phyloP scores from a whole-genome alignment of 2,329 filamentous ascomycete species.

The Penicillium occitanis region DNA sequence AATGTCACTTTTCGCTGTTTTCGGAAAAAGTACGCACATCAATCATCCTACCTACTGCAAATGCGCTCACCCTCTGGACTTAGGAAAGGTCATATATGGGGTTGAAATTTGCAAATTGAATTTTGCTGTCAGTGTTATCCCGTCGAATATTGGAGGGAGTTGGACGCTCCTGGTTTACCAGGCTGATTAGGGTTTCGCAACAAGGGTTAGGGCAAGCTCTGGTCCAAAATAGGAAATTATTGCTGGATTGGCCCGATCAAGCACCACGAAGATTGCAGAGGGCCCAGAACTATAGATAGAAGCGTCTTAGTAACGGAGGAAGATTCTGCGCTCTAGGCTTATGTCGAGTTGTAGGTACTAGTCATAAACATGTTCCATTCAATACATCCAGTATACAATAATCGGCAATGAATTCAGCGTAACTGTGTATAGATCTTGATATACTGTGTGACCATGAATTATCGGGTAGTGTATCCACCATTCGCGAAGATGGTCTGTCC shows the following conservation, averaged over 20 bases:
- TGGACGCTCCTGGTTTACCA: neutral
- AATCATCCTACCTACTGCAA: no score
- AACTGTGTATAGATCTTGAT: neutral
- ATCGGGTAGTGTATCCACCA: slow-evolving; percentile 47
- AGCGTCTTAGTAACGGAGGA: neutral
- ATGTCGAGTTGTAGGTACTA: neutral
- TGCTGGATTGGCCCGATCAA: neutral
- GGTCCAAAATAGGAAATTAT: neutral
- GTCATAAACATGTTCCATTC: neutral
- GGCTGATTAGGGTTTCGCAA: neutral
- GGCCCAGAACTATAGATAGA: no score
- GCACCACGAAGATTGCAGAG: neutral
- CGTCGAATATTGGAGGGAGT: neutral
- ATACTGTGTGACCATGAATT: neutral
- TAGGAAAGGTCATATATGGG: neutral
- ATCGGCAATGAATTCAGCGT: neutral
- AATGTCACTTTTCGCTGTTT: neutral
- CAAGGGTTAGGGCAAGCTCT: neutral
- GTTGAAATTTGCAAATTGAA: neutral
- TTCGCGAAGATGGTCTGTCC: slow-evolving; percentile 53
- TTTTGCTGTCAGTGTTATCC: neutral
- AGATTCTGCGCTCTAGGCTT: neutral
- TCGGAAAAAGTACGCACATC: neutral
- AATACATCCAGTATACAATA: neutral
- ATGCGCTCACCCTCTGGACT: no score